These are phyloP conservation scores for Saturnispora serradocipensis DNA, from an alignment of 805 yeast species.

Conservation along the genomic window DNA sequence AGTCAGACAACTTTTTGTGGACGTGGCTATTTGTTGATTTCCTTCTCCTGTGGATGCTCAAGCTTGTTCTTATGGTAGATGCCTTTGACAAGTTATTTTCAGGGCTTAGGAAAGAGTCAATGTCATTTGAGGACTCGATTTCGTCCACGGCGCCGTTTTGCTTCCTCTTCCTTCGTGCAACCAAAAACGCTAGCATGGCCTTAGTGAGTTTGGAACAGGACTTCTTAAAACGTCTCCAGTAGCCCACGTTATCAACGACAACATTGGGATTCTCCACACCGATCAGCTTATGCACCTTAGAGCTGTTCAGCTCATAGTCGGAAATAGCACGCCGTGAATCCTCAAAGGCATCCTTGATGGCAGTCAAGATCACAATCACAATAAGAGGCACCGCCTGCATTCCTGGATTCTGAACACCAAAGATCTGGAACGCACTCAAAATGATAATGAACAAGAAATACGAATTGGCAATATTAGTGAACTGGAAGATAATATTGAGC, in stretches of 20 bases:
- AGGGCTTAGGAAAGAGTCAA: conserved; percentile 3
- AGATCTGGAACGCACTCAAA: conserved; percentile 54
- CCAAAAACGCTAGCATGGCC: neutral
- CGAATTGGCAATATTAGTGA: conserved; percentile 50
- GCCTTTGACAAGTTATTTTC: neutral
- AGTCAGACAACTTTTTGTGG: conserved; percentile 14
- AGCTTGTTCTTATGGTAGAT: conserved; percentile 3
- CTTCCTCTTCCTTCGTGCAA: conserved; percentile 11
- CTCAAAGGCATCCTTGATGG: conserved; percentile 69
- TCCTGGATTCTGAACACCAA: conserved; percentile 67
- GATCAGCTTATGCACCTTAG: conserved; percentile 46
- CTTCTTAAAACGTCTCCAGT: conserved; percentile 67
- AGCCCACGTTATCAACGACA: conserved; percentile 40
- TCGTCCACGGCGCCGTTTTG: neutral
- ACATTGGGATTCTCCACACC: conserved; percentile 55
- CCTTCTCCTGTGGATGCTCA: neutral
- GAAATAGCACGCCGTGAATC: conserved; percentile 58
- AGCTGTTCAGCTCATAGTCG: conserved; percentile 62
- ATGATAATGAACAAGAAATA: conserved; percentile 48
- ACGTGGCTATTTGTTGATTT: neutral
- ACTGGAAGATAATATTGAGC: conserved; percentile 45
- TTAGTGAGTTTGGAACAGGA: conserved; percentile 28
- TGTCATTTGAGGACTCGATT: neutral
- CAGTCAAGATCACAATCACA: conserved; percentile 68
- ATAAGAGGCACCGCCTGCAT: conserved; percentile 74